A percentile compares a stretch with the other conserved stretches of the same genome.
Evolutionary conservation across 352 stramenopile genomes (phyloP).

Genomic region (Phytopythium litorale): DNA sequence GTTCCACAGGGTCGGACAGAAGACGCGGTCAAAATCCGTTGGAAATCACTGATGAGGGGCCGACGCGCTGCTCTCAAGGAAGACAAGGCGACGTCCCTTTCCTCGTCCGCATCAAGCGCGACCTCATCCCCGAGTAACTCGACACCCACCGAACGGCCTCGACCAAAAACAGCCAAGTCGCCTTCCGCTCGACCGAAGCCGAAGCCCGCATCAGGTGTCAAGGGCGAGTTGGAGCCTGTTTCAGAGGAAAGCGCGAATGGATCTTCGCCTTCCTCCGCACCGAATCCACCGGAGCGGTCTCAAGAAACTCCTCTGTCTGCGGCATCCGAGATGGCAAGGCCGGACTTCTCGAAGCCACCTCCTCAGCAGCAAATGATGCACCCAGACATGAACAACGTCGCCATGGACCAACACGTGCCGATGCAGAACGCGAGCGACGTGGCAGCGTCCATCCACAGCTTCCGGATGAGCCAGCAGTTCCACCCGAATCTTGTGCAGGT

Average conservation of each 20-base stretch:
- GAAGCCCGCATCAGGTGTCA: slow-evolving; percentile 10
- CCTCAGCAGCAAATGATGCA: slow-evolving; percentile 18
- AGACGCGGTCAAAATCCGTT: slow-evolving; percentile 92
- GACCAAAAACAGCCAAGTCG: slow-evolving; percentile 30
- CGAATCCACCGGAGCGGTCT: slow-evolving; percentile 5
- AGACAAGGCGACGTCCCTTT: slow-evolving; percentile 28
- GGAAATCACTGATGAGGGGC: slow-evolving; percentile 89
- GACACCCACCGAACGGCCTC: slow-evolving; percentile 19
- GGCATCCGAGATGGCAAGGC: slow-evolving; percentile 12
- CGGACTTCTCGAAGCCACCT: slow-evolving; percentile 23
- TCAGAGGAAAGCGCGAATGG: slow-evolving; percentile 13
- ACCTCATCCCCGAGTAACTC: slow-evolving; percentile 8
- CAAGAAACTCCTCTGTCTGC: slow-evolving; percentile 1
- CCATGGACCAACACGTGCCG: slow-evolving; percentile 12
- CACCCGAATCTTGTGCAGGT: slow-evolving; percentile 23
- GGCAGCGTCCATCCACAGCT: slow-evolving; percentile 70
- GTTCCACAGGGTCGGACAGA: slow-evolving; percentile 77
- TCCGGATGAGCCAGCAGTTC: slow-evolving; percentile 64
- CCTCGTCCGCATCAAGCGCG: slow-evolving; percentile 8
- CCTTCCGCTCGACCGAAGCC: slow-evolving; percentile 31
- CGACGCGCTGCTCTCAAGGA: slow-evolving; percentile 67
- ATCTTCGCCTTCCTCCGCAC: background rate
- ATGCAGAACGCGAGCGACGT: slow-evolving; percentile 66
- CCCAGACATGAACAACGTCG: slow-evolving; percentile 16
- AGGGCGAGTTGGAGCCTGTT: slow-evolving; percentile 18